phyloP scores from a whole-genome alignment of 768 basidiomycete genomes.

The Boletus eberwhitei region DNA sequence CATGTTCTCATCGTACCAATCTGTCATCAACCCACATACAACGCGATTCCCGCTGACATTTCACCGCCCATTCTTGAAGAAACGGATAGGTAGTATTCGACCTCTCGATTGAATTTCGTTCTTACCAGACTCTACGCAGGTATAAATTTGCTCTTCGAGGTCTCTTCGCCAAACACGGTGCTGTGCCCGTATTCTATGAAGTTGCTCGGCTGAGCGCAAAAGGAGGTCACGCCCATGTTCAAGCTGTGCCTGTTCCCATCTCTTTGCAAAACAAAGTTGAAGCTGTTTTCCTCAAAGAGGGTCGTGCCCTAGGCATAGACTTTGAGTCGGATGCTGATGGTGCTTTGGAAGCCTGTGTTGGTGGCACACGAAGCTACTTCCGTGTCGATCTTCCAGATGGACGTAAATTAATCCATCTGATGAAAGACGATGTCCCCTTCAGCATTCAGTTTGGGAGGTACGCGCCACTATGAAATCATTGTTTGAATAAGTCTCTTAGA shows the following conservation, averaged over 20 bases:
- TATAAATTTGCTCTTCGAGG: constrained; percentile 75
- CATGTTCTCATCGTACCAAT: constrained; percentile 94
- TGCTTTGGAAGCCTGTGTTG: constrained; percentile 49
- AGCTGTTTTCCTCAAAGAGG: constrained; percentile 69
- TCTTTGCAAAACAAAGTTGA: constrained; percentile 62
- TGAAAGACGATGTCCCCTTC: constrained; percentile 76
- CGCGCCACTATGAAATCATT: neutral
- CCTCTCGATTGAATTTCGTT: neutral
- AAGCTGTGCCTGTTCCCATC: constrained; percentile 76
- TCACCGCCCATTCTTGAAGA: constrained; percentile 74
- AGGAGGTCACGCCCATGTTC: constrained; percentile 94
- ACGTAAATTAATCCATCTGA: constrained; percentile 78
- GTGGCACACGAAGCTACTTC: constrained; percentile 74
- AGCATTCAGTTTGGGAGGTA: constrained; percentile 94
- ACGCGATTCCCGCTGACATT: constrained; percentile 77
- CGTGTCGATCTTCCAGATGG: constrained; percentile 88
- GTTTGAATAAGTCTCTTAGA: neutral
- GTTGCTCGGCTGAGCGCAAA: constrained; percentile 78
- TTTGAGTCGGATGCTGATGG: constrained; percentile 72
- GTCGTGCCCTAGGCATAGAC: constrained; percentile 59
- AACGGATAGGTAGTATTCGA: constrained; percentile 59
- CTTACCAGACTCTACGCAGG: constrained; percentile 34
- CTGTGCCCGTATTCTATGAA: constrained; percentile 79
- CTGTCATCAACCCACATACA: constrained; percentile 87
- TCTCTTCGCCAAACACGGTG: constrained; percentile 68